Base-by-base conservation (phyloP, 2,329 filamentous ascomycete genomes). In the Talaromyces sp. region DNA sequence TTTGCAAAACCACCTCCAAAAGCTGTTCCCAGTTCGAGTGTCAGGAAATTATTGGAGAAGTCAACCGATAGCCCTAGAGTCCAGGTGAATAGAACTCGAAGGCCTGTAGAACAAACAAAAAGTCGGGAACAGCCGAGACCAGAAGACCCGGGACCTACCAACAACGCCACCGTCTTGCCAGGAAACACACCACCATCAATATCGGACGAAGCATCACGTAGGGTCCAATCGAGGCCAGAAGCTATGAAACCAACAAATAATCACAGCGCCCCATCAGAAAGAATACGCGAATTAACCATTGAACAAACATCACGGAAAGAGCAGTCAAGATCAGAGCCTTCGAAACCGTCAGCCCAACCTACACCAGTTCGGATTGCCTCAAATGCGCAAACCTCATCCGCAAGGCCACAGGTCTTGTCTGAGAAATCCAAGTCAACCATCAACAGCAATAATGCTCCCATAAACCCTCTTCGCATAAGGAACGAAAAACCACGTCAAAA, bases 401-500 rank as follows among this genome's bases (percentile, higher is more conserved):
- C 27, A 43, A 47, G 49, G 27, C 37, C 11, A 24, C 63, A 13
- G 67, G 22, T 31, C 19, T 57, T 10, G 10, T 10, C 8, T 14
- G 47, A 56, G 24, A 69, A 41, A 67, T 14, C 31, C 14, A 57
- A 50, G 33, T 33, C 59, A 39, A 13, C 13, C n/a, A 24, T 27
- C 10, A 61, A 69, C 3, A 22, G 31, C 10, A 16, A 59, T 4
- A 39, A 62, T 8, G 33, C 60, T 7, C 69, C 70, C 10, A 60
- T 67, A 19, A 75, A 72, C 14, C 70, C 71, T 1, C 71, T 80
- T 63, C 73, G 74, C 14, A 70, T 80, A 24, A 69, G 71, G 0
- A 69, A 67, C 16, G 70, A 71, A 39, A 79, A 77, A 59, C 78
- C 78, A 8, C 76, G 79, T 14, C 76, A 70, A n/a, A 81, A 81